A percentile compares a stretch with the other conserved stretches of the same genome.
These are phyloP conservation scores for Rhynchosporium graminicola DNA, from an alignment of 2,329 filamentous ascomycete species.

Conservation along the genomic window DNA sequence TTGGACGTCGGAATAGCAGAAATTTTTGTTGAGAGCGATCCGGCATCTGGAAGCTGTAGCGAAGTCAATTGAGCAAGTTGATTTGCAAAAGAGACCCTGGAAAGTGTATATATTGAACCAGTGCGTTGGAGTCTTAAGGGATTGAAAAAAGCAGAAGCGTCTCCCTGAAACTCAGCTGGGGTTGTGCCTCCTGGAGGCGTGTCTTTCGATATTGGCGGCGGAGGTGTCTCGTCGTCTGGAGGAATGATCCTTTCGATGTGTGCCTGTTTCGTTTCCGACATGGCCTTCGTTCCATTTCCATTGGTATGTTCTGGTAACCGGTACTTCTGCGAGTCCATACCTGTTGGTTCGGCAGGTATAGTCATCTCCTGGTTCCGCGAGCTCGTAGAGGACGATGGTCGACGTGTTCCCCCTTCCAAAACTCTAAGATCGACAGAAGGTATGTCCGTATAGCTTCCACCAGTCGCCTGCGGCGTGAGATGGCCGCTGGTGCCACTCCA, in stretches of 20 bases:
- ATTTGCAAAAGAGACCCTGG: conserved; percentile 86
- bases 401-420: conserved; percentile 34
- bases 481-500: conserved; percentile 65
- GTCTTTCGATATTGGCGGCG: conserved; percentile 56
- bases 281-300: conserved; percentile 66
- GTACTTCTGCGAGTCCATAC: conserved; percentile 75
- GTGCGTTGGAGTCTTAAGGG: conserved; percentile 66
- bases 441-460: conserved; percentile 34
- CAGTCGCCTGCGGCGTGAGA: conserved; percentile 38
- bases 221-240: conserved; percentile 42
- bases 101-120: conserved; percentile 91
- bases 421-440: conserved; percentile 30
- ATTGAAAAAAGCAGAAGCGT: conserved; percentile 60
- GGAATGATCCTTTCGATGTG: conserved; percentile 54
- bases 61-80: conserved; percentile 92
- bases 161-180: conserved; percentile 36
- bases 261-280: conserved; percentile 57
- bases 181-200: conserved; percentile 46
- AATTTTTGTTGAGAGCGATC: conserved; percentile 79
- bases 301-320: conserved; percentile 69
- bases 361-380: conserved; percentile 36
- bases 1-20: conserved; percentile 81
- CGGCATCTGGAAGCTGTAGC: conserved; percentile 83
- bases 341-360: conserved; percentile 47
- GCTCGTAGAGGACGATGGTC: conserved; percentile 31